These are phyloP conservation scores for Ustilaginoidea virens DNA, from an alignment of 2,329 filamentous ascomycete species.

Conservation along the genomic window DNA sequence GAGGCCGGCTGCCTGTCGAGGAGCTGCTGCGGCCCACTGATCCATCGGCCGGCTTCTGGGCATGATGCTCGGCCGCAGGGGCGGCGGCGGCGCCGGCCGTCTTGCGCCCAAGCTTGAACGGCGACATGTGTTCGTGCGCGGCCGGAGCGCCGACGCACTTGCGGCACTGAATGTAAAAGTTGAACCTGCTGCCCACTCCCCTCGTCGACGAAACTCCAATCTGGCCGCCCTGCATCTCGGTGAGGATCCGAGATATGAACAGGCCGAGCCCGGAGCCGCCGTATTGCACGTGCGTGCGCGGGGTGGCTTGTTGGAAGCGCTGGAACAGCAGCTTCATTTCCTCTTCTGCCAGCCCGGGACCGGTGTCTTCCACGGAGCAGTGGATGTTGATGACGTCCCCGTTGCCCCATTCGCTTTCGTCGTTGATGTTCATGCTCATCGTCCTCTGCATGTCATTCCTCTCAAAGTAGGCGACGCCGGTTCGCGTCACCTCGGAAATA, in stretches of 20 bases:
- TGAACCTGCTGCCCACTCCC: slow-evolving; percentile 58
- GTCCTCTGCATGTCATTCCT: slow-evolving; percentile 23
- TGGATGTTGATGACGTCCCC: slow-evolving; percentile 59
- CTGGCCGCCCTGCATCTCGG: slow-evolving; percentile 63
- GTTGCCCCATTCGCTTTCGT: slow-evolving; percentile 51
- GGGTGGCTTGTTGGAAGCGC: slow-evolving; percentile 52
- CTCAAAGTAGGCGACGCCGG: slow-evolving; percentile 31
- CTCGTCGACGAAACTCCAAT: slow-evolving; percentile 56
- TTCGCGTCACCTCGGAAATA: slow-evolving; percentile 23
- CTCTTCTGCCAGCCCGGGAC: slow-evolving; percentile 47
- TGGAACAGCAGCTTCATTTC: slow-evolving; percentile 53
- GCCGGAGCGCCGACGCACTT: slow-evolving; percentile 29
- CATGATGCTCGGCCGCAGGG: too few species aligned
- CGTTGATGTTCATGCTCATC: slow-evolving; percentile 25
- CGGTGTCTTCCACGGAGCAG: slow-evolving; percentile 58
- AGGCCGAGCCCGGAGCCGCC: slow-evolving; percentile 56
- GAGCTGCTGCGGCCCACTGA: slow-evolving; percentile 1
- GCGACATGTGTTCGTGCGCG: slow-evolving; percentile 20
- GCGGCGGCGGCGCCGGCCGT: too few species aligned
- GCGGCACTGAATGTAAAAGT: slow-evolving; percentile 59
- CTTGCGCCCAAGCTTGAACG: slow-evolving; percentile 20
- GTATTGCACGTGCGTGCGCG: slow-evolving; percentile 56
- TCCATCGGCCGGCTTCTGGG: slow-evolving; percentile 4
- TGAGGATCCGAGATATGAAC: slow-evolving; percentile 63
- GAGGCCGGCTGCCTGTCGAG: slow-evolving; percentile 10